Evolutionary conservation across 768 basidiomycete genomes (phyloP).

Genomic region (Lentinula sp.): DNA sequence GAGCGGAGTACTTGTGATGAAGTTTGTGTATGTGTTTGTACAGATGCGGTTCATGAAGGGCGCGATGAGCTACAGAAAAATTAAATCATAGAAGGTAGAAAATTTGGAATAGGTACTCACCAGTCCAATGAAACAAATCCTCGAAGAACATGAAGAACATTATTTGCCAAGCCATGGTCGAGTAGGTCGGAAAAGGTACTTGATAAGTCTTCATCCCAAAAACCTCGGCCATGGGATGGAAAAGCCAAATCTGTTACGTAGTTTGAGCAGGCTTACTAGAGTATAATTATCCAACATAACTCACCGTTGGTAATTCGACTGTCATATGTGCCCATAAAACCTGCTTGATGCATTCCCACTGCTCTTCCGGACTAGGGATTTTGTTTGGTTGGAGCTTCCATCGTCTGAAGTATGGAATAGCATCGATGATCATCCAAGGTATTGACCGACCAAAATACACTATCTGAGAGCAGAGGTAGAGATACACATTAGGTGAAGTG

Average conservation of each 20-base stretch:
- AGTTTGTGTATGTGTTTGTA: slow-evolving; percentile 96
- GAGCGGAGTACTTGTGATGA: slow-evolving; percentile 96
- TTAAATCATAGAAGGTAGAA: background rate
- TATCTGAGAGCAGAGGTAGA: slow-evolving; percentile 41
- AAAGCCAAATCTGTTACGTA: slow-evolving; percentile 73
- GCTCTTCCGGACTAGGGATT: slow-evolving; percentile 71
- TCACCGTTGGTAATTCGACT: slow-evolving; percentile 82
- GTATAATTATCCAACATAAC: slow-evolving; percentile 18
- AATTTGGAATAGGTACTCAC: slow-evolving; percentile 21
- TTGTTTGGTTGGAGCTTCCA: slow-evolving; percentile 94
- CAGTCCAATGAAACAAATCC: slow-evolving; percentile 90
- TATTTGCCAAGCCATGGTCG: slow-evolving; percentile 69
- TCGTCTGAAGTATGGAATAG: slow-evolving; percentile 85
- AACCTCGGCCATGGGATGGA: slow-evolving; percentile 84
- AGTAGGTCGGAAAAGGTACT: slow-evolving; percentile 80
- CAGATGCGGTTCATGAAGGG: slow-evolving; percentile 75
- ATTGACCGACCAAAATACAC: slow-evolving; percentile 96
- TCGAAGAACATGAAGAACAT: slow-evolving; percentile 93
- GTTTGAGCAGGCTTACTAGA: background rate
- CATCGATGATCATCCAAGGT: slow-evolving; percentile 95
- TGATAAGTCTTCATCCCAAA: slow-evolving; percentile 92
- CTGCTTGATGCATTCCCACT: slow-evolving; percentile 94
- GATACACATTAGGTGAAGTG: background rate
- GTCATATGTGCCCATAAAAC: slow-evolving; percentile 96
- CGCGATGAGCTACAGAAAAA: slow-evolving; percentile 65